A percentile compares a stretch with the other conserved stretches of the same genome.
Evolutionary conservation across 2,329 filamentous ascomycete genomes (phyloP).

Genomic region (Beauveria sp.): DNA sequence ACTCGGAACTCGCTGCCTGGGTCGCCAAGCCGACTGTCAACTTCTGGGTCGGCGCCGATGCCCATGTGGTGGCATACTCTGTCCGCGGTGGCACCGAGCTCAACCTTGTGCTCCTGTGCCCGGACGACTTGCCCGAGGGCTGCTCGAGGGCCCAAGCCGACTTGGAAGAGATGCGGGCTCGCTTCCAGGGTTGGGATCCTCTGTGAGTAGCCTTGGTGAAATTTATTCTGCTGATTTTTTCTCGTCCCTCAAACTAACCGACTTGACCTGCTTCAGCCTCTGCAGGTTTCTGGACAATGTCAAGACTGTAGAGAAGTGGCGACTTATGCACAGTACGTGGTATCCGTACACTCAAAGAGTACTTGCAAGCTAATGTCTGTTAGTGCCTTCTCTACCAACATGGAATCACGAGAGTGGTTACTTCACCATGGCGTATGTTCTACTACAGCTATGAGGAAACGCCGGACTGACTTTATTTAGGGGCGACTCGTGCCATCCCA

Average conservation of each 20-base stretch:
- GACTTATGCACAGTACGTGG: conserved; percentile 46
- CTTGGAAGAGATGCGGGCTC: conserved; percentile 50
- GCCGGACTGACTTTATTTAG: conserved; percentile 16
- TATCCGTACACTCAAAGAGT: background rate
- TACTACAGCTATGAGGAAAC: background rate
- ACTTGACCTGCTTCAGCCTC: conserved; percentile 16
- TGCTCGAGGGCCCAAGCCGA: conserved; percentile 45
- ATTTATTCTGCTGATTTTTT: background rate
- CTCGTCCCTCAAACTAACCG: background rate
- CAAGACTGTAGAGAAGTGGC: conserved; percentile 51
- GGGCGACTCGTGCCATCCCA: conserved; percentile 57
- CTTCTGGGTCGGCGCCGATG: conserved; percentile 57
- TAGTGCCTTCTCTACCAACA: conserved; percentile 14
- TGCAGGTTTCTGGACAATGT: conserved; percentile 40
- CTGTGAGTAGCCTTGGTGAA: conserved; percentile 21
- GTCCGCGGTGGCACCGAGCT: conserved; percentile 51
- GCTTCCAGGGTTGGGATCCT: conserved; percentile 60
- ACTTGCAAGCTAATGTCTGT: conserved; percentile 25
- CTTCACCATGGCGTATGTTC: background rate
- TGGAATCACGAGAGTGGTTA: background rate
- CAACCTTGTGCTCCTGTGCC: conserved; percentile 59
- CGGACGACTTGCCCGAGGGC: conserved; percentile 51
- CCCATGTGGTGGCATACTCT: conserved; percentile 57
- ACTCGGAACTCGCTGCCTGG: conserved; percentile 42
- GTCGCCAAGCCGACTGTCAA: conserved; percentile 44